Percentiles rank a stretch among this genome's conserved stretches.
phyloP scores from a whole-genome alignment of 768 basidiomycete species.

The Tylopilus plumbeoviolaceoides region DNA sequence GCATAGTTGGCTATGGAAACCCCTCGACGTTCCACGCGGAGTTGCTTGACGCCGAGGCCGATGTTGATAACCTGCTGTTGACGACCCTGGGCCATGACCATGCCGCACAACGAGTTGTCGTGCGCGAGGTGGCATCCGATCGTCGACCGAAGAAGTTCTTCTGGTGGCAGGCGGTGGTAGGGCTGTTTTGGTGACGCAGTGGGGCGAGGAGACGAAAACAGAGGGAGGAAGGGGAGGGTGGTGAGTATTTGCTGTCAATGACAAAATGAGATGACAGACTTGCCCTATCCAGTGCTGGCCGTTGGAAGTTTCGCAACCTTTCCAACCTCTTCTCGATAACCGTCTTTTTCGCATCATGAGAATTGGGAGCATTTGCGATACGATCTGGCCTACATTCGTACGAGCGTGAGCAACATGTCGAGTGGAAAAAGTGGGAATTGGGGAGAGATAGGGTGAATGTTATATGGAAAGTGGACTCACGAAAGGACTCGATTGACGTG shows the following conservation, averaged over 20 bases:
- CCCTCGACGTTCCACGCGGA: slow-evolving; percentile 58
- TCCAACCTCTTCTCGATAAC: slow-evolving; percentile 72
- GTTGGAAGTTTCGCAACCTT: slow-evolving; percentile 50
- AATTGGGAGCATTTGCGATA: slow-evolving; percentile 73
- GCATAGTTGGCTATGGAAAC: slow-evolving; percentile 57
- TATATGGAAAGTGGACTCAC: slow-evolving; percentile 39
- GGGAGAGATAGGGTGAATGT: not conserved
- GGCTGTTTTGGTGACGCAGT: slow-evolving; percentile 31
- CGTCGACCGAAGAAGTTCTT: slow-evolving; percentile 69
- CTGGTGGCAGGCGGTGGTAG: slow-evolving; percentile 57
- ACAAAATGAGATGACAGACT: slow-evolving; percentile 33
- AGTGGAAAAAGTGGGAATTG: not conserved
- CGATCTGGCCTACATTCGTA: slow-evolving; percentile 50
- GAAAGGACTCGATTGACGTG: slow-evolving; percentile 57
- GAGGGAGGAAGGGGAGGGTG: not conserved
- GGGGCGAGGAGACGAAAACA: not conserved
- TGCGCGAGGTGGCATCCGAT: slow-evolving; percentile 75
- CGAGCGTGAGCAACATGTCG: not conserved
- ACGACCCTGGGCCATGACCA: slow-evolving; percentile 80
- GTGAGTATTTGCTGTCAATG: slow-evolving; percentile 1
- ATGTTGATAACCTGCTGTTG: slow-evolving; percentile 76
- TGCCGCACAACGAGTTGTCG: slow-evolving; percentile 67
- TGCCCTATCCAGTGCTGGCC: slow-evolving; percentile 86
- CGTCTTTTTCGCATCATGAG: slow-evolving; percentile 85
- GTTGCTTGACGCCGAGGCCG: slow-evolving; percentile 70